A percentile compares a stretch with the other conserved stretches of the same genome.
phyloP scores from a whole-genome alignment of 345 rosid genomes.

The Eucalyptus camaldulensis region DNA sequence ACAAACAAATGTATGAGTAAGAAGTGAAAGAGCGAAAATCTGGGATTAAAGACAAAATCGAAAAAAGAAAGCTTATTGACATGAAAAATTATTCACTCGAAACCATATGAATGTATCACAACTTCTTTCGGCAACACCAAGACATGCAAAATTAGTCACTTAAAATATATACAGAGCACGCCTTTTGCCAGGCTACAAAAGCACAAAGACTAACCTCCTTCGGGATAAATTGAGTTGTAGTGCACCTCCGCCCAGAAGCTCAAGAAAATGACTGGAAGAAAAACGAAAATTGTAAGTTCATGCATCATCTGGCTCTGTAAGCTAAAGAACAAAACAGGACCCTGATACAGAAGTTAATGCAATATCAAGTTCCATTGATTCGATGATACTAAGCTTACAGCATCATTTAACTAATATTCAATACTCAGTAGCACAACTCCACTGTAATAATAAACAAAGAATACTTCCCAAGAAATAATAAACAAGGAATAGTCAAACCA shows the following conservation, averaged over 20 bases:
- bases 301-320: background rate
- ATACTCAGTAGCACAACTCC: background rate
- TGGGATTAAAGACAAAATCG: background rate
- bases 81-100: background rate
- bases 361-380: background rate
- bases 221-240: slow-evolving; percentile 88
- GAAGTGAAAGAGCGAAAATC: background rate
- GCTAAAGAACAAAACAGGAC: background rate
- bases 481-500: background rate
- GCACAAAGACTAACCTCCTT: slow-evolving; percentile 37
- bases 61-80: background rate
- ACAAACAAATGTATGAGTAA: background rate
- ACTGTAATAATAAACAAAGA: background rate
- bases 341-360: background rate
- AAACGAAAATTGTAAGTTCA: background rate
- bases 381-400: background rate
- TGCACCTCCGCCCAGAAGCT: slow-evolving; percentile 99
- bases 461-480: background rate
- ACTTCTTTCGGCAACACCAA: background rate
- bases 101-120: background rate
- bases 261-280: slow-evolving; percentile 58
- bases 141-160: background rate
- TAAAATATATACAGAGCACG: background rate
- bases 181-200: background rate
- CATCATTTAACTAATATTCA: background rate